Percentiles rank a stretch among this genome's conserved stretches.
phyloP scores from a whole-genome alignment of 345 rosid genomes.

The Gossypium thurberi region DNA sequence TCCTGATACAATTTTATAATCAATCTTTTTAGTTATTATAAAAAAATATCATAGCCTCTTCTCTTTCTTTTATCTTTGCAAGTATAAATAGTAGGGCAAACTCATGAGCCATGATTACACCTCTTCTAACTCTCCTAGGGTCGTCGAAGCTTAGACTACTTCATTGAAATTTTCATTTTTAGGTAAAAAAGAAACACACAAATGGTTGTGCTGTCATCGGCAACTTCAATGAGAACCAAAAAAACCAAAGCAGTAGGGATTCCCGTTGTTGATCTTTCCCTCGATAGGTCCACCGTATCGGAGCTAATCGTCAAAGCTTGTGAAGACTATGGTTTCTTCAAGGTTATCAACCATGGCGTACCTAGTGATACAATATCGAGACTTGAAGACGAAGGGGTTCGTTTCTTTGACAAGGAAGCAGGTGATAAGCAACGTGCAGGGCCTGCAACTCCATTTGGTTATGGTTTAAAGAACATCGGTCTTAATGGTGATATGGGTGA shows the following conservation, averaged over 20 bases:
- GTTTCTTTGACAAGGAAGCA: constrained; percentile 56
- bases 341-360: constrained; percentile 59
- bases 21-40: not conserved
- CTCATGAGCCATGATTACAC: constrained; percentile 17
- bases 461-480: constrained; percentile 88
- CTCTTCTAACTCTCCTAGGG: constrained; percentile 4
- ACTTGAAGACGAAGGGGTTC: constrained; percentile 48
- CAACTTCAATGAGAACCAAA: constrained; percentile 33
- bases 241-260: constrained; percentile 50
- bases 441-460: constrained; percentile 82
- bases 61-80: not conserved
- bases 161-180: not conserved
- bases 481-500: constrained; percentile 82
- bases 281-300: constrained; percentile 29
- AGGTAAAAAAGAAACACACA: not conserved
- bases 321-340: constrained; percentile 73
- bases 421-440: constrained; percentile 62
- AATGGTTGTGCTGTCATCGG: constrained; percentile 61
- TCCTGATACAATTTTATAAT: not conserved
- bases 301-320: constrained; percentile 57
- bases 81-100: constrained; percentile 6
- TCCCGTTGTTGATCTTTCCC: constrained; percentile 55
- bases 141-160: not conserved
- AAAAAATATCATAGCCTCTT: not conserved
- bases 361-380: constrained; percentile 30